These are phyloP conservation scores for Symbiodinium natans DNA, from an alignment of 73 alveolate species.

Conservation along the genomic window DNA sequence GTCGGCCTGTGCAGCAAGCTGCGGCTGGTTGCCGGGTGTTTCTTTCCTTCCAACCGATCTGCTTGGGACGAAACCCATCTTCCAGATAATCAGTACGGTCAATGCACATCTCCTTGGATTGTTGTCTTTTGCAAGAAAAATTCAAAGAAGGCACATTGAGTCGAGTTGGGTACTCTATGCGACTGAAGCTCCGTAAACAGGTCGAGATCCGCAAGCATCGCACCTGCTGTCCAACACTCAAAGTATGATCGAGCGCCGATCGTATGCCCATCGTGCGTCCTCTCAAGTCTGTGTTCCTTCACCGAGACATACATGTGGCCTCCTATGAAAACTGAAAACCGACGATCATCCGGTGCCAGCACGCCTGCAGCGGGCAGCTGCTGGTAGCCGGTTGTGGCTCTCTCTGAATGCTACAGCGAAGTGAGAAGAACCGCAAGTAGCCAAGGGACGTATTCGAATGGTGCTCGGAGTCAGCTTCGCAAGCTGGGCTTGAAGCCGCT, in stretches of 20 bases:
- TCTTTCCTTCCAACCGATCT: not conserved
- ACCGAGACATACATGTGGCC: not conserved
- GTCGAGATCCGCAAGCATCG: constrained; percentile 82
- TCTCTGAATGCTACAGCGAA: not conserved
- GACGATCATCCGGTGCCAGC: constrained; percentile 82
- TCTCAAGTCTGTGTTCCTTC: no score
- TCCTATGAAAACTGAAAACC: constrained; percentile 59
- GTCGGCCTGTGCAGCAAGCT: not conserved
- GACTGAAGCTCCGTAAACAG: constrained; percentile 20
- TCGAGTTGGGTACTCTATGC: no score
- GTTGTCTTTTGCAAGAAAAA: no score
- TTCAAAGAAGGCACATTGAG: not conserved
- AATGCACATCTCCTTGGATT: constrained; percentile 80
- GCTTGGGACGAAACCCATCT: constrained; percentile 18
- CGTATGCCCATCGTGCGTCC: not conserved
- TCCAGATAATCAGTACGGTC: constrained; percentile 58
- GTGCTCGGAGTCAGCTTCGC: constrained; percentile 52
- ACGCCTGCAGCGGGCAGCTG: constrained; percentile 20
- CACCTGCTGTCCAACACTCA: not conserved
- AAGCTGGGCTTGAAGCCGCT: constrained; percentile 41
- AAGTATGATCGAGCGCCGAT: not conserved
- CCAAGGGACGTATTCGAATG: constrained; percentile 26
- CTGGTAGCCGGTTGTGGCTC: not conserved
- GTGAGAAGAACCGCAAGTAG: not conserved
- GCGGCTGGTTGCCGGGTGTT: not conserved